Evolutionary conservation across 139 green algal genomes (phyloP), one percentile per base, ranked within the genome.

Genomic region (Coelastrella sp.): DNA sequence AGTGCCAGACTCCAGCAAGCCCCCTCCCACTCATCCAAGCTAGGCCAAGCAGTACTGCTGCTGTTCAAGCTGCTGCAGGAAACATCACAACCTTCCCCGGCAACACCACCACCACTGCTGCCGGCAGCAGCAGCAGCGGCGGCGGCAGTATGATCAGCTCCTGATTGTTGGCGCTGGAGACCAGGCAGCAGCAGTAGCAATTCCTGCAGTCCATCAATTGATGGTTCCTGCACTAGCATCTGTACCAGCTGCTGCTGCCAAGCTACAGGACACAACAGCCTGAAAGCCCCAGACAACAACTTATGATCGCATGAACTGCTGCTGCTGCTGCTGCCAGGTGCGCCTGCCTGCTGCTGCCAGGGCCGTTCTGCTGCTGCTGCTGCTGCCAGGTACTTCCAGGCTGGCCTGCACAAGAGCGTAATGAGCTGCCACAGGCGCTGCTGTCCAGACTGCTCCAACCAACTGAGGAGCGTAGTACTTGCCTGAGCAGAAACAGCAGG

Each of bases 111-210:
- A 19, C 19, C 35, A 1, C 15, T 37, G 37, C 21, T 77, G 40
- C 68, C 37, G 38, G 68, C 53, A 64, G 30, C 53, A 32, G 5
- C 53, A 64, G 21, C 53, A 32, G 7, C 71, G 71, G 37, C 76
- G 53, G 76, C 57, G 38, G 11, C 76, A 40, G 53, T n/a, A n/a
- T n/a, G n/a, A n/a, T n/a, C n/a, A n/a, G n/a, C n/a, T n/a, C n/a
- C n/a, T n/a, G n/a, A n/a, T n/a, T n/a, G n/a, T n/a, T n/a, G n/a
- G n/a, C n/a, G n/a, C n/a, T n/a, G n/a, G n/a, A n/a, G n/a, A n/a
- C 76, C 76, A 21, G 76, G 77, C 30, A 84, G 77, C 77, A 63
- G 59, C 60, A 32, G 38, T 27, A 84, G 40, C 40, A 84, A 40
- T 40, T 75, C 40, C 60, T 9, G 25, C n/a, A 84, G 59, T 5